Evolutionary conservation across 2,329 filamentous ascomycete genomes (phyloP).

Genomic region (Pseudogymnoascus sp.): DNA sequence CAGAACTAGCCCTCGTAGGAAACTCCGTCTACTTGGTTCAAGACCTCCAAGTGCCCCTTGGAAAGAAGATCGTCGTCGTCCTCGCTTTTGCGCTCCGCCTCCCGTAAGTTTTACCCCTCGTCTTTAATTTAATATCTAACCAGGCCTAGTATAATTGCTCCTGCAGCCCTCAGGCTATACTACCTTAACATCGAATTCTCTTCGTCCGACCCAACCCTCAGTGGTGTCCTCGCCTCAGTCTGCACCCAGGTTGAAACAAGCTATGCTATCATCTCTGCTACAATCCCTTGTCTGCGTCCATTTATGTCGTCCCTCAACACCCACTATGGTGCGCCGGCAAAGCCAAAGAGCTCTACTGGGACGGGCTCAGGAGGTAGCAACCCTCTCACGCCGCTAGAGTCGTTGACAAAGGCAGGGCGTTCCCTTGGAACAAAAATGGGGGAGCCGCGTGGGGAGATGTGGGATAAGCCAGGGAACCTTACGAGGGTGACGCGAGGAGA

Average conservation of each 20-base stretch:
- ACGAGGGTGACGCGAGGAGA: not conserved
- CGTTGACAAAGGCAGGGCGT: not conserved
- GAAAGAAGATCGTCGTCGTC: constrained; percentile 32
- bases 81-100: constrained; percentile 34
- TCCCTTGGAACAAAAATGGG: not conserved
- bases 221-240: constrained; percentile 28
- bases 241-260: constrained; percentile 34
- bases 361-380: not conserved
- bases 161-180: constrained; percentile 30
- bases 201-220: constrained; percentile 30
- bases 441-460: not conserved
- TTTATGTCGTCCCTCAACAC: constrained; percentile 33
- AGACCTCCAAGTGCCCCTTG: constrained; percentile 30
- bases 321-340: constrained; percentile 24
- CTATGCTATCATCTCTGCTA: constrained; percentile 34
- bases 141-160: constrained; percentile 31
- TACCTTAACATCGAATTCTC: constrained; percentile 27
- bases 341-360: not conserved
- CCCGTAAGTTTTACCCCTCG: constrained; percentile 24
- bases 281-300: constrained; percentile 35
- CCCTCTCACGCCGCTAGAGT: not conserved
- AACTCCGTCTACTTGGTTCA: constrained; percentile 31
- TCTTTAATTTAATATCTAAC: constrained; percentile 3
- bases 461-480: not conserved
- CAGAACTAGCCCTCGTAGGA: constrained; percentile 30